Evolutionary conservation across 495 filamentous ascomycete genomes (phyloP), one percentile per base, ranked within the genome.

Genomic region (Hyaloscypha bicolor): DNA sequence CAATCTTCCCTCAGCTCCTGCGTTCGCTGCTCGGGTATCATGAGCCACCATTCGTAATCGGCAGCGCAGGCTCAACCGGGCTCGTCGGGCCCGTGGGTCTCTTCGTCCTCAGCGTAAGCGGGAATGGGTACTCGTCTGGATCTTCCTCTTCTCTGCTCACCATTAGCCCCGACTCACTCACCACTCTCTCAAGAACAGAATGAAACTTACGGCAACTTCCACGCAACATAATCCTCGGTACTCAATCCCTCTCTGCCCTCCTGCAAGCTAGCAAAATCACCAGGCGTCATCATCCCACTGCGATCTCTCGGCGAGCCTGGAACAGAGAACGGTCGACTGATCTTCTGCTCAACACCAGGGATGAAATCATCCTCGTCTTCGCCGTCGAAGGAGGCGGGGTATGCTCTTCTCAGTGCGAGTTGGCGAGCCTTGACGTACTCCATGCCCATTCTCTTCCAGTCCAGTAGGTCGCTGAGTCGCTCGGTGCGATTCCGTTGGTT

Each of bases 361-460:
- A 97, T 96, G 79, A 94, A 93, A 71, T 91, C 88, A 66, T 87
- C 91, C 64, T 96, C 92, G 55, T 92, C 89, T 11, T 88, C 82
- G 56, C 83, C 88, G 33, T 86, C 86, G 72, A 96, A 99, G 0
- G 91, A 93, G 21, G 81, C 81, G 30, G 95, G 95, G 72, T 98
- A 99, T 29, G 95, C 95, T 84, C 95, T 87, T 64, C 95, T 83
- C 67, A 99, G 80, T 16, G 95, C 95, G 66, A 99, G 78, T 78
- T 98, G 96, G 42, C 95, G 87, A 39, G 95, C 95, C 80, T 99
- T 99, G 79, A 97, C 91, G 71, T 99, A 99, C 77, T 99, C 95
- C 91, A 97, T 87, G 12, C 95, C 95, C 95, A 99, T 99, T 51
- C 95, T 85, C 83, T 99, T 99, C 95, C 95, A 99, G 78, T 99